A percentile compares a stretch with the other conserved stretches of the same genome.
Conservation (phyloP, 164 flowering plant genomes). For the Amborella trichopoda region DNA sequence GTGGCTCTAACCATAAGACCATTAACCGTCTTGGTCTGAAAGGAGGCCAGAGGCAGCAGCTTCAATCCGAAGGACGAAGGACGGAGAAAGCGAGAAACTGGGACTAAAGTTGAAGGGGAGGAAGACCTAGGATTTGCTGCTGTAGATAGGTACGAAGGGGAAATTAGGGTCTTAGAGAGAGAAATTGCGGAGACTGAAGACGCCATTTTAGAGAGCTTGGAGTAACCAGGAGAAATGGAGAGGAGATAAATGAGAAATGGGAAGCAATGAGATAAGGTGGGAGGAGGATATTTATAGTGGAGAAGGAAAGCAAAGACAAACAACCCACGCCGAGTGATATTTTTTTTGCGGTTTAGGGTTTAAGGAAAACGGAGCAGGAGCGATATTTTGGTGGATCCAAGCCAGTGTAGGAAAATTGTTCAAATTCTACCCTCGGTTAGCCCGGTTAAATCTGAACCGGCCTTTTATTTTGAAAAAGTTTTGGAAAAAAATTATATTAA, state of each 20-base stretch:
- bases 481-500: too few species aligned
- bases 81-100: conserved; percentile 5
- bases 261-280: conserved; percentile 7
- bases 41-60: conserved; percentile 1
- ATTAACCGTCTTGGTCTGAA: neutral
- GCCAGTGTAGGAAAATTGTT: too few species aligned
- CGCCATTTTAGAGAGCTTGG: conserved; percentile 11
- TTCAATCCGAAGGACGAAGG: conserved; percentile 4
- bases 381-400: too few species aligned
- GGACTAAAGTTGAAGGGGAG: neutral
- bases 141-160: conserved; percentile 5
- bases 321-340: too few species aligned
- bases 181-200: conserved; percentile 10
- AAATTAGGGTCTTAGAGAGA: conserved; percentile 25
- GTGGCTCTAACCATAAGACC: conserved; percentile 22
- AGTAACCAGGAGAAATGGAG: neutral
- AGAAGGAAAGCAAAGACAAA: neutral
- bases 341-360: neutral
- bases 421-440: too few species aligned
- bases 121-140: neutral
- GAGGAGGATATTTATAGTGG: neutral
- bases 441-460: too few species aligned
- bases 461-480: too few species aligned
- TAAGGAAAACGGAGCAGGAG: too few species aligned
- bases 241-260: neutral